Conservation (phyloP, 148 eudicot species). For the Silene latifolia region DNA sequence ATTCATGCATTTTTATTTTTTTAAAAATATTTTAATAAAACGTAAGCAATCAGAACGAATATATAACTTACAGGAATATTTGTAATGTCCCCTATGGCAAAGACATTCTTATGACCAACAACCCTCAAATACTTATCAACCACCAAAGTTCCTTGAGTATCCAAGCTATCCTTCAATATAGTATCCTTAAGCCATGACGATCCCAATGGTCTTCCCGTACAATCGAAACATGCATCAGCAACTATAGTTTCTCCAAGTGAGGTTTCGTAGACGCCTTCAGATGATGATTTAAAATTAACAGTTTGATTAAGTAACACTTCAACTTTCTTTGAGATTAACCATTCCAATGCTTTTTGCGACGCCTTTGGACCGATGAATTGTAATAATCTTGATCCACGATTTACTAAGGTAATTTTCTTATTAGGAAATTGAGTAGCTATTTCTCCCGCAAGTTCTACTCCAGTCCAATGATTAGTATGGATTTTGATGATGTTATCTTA, state of each 20-base stretch:
- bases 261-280: slow-evolving; percentile 41
- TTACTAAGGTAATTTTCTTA: slow-evolving; percentile 47
- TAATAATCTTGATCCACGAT: slow-evolving; percentile 45
- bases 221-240: slow-evolving; percentile 42
- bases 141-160: slow-evolving; percentile 32
- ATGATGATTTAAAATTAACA: slow-evolving; percentile 21
- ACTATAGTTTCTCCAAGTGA: slow-evolving; percentile 41
- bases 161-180: slow-evolving; percentile 34
- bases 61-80: too few species aligned
- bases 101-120: slow-evolving; percentile 35
- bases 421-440: slow-evolving; percentile 45
- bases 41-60: too few species aligned
- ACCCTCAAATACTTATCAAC: slow-evolving; percentile 51
- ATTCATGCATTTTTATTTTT: too few species aligned
- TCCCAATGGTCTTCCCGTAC: slow-evolving; percentile 43
- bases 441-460: slow-evolving; percentile 65
- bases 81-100: slow-evolving; percentile 64
- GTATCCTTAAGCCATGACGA: slow-evolving; percentile 46
- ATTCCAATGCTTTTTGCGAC: slow-evolving; percentile 36
- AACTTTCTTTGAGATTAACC: slow-evolving; percentile 48
- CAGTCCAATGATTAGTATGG: slow-evolving; percentile 49
- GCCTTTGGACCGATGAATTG: slow-evolving; percentile 52
- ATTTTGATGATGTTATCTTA: slow-evolving; percentile 34
- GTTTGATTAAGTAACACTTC: slow-evolving; percentile 45
- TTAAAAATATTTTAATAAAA: too few species aligned